Base-by-base conservation (phyloP, 2,329 filamentous ascomycete genomes). In the Aspergillus fumigatus region DNA sequence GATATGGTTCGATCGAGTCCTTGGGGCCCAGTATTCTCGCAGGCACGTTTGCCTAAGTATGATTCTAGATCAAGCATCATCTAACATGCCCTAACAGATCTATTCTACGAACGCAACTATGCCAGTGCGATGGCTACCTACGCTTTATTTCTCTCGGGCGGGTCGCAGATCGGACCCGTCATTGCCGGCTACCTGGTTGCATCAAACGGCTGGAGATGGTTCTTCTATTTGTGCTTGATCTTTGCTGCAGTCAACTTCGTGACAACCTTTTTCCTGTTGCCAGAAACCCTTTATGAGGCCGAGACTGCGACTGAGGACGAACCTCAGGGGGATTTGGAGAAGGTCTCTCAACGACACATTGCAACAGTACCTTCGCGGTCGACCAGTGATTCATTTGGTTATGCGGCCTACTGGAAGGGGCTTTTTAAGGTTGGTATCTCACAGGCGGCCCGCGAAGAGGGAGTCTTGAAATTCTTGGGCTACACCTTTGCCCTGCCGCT, bases 131-230 rank as follows among this genome's bases (percentile, higher is more conserved):
- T 73, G 71, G 71, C 71, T 2, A 53, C 67, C 3, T 74, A 72
- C 40, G 63, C 70, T 2, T 60, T 70, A 3, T 70, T 64, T 35
- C 62, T 74, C 14, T 68, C 70, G 6, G 69, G 65, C 25, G 71
- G 71, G 1, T 70, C 70, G 1, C 70, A 73, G 54, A 59, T 73
- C 26, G 71, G 70, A 1, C 72, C 72, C 3, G 58, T 73, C 17
- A 71, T 73, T 43, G 68, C 69, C 2, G 71, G 72, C 2, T 74
- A 66, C 47, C 60, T 75, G 2, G 70, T 73, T 11, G 48, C 64
- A 25, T 62, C 65, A 10, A 62, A 61, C 29, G 73, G 73, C n/a
- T 74, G 72, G 72, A 61, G 72, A 11, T 75, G 71, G 71, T 72
- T 71, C 53, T 74, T 73, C 57, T 71, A 70, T 29, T 62, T 74